Conservation (phyloP, 2,329 filamentous ascomycete species). For the Arachnopeziza araneosa region DNA sequence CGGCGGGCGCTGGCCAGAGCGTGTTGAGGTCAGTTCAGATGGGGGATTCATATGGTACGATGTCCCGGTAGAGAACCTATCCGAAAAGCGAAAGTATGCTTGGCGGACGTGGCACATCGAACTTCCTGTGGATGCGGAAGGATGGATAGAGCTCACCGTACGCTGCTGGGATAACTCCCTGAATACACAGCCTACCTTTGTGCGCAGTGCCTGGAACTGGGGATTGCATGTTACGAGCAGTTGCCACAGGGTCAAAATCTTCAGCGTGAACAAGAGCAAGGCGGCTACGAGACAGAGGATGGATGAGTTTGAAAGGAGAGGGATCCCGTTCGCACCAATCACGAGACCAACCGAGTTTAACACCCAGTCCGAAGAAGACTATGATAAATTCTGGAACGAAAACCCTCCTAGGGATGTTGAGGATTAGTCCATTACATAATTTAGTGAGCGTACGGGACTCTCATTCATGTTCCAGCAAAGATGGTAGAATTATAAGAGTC, state of each 20-base stretch:
- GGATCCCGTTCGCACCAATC: slow-evolving; percentile 44
- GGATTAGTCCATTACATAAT: not conserved
- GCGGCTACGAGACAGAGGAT: slow-evolving; percentile 41
- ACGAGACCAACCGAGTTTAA: slow-evolving; percentile 31
- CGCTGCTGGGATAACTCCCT: slow-evolving; percentile 58
- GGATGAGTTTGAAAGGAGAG: slow-evolving; percentile 39
- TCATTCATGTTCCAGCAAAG: no score
- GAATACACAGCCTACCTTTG: slow-evolving; percentile 53
- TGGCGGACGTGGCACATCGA: slow-evolving; percentile 62
- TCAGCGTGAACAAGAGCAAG: slow-evolving; percentile 53
- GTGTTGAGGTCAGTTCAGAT: slow-evolving; percentile 63
- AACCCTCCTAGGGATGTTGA: slow-evolving; percentile 4
- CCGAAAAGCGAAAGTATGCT: slow-evolving; percentile 52
- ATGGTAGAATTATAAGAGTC: no score
- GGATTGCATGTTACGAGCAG: slow-evolving; percentile 59
- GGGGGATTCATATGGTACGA: slow-evolving; percentile 60
- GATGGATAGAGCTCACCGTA: slow-evolving; percentile 54
- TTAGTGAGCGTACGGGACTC: no score
- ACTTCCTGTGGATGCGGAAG: slow-evolving; percentile 56
- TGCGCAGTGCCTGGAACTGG: slow-evolving; percentile 57
- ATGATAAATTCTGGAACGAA: slow-evolving; percentile 5
- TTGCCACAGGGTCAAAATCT: slow-evolving; percentile 55
- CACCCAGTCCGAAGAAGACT: not conserved
- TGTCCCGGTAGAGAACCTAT: slow-evolving; percentile 55
- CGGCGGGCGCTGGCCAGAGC: slow-evolving; percentile 58